phyloP scores from a whole-genome alignment of 371 early-diverging fungal genomes.

The Phascolomyces articulosus region DNA sequence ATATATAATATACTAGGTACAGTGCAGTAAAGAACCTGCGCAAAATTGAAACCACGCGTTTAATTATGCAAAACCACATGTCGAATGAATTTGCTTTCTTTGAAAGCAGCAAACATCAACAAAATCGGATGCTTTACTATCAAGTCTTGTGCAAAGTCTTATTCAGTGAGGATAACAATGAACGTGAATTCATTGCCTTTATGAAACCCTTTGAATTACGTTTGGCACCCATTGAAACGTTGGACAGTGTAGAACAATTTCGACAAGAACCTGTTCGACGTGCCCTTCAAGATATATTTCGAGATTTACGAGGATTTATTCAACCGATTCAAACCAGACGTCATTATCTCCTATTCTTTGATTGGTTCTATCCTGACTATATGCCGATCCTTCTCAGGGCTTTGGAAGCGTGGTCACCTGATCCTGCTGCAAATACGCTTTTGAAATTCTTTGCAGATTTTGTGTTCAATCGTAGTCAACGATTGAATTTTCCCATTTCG shows the following conservation, averaged over 20 bases:
- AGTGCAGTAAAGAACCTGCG: constrained; percentile 73
- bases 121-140: constrained; percentile 76
- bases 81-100: constrained; percentile 76
- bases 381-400: constrained; percentile 66
- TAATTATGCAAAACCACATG: constrained; percentile 75
- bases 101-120: constrained; percentile 39
- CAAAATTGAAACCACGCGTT: constrained; percentile 70
- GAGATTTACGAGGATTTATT: constrained; percentile 84
- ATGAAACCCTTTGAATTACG: constrained; percentile 69
- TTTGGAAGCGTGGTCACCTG: constrained; percentile 71
- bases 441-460: constrained; percentile 83
- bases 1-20: constrained; percentile 36
- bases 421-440: constrained; percentile 68
- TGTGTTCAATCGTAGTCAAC: constrained; percentile 78
- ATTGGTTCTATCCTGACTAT: constrained; percentile 82
- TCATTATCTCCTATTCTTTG: constrained; percentile 76
- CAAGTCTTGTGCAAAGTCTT: constrained; percentile 76
- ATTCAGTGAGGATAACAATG: constrained; percentile 71
- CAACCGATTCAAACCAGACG: constrained; percentile 64
- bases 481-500: constrained; percentile 83
- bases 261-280: constrained; percentile 45
- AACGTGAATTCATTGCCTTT: constrained; percentile 69
- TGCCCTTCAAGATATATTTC: constrained; percentile 69
- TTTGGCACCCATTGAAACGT: constrained; percentile 47
- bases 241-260: constrained; percentile 42